Evolutionary conservation across 805 yeast genomes (phyloP).

Genomic region (Metschnikowia reukaufii): DNA sequence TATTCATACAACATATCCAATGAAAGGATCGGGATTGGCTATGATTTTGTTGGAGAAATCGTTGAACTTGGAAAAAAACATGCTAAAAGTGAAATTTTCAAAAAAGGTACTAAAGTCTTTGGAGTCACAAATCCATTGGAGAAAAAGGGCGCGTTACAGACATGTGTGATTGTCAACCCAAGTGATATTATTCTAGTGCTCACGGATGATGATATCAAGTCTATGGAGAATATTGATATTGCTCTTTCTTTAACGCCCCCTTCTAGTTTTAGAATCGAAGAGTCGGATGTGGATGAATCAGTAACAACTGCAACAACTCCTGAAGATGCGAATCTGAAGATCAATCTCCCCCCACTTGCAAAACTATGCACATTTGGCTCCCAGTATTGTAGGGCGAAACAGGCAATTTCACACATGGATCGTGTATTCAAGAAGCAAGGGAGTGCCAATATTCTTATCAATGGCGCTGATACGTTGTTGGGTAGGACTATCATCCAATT

Average conservation of each 20-base stretch:
- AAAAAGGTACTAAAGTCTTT: slow-evolving; percentile 63
- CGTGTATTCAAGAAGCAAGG: slow-evolving; percentile 12
- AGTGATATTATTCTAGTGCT: slow-evolving; percentile 29
- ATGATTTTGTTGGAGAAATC: slow-evolving; percentile 66
- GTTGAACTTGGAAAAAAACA: slow-evolving; percentile 53
- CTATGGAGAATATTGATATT: slow-evolving; percentile 26
- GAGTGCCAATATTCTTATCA: slow-evolving; percentile 35
- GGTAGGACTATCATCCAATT: slow-evolving; percentile 38
- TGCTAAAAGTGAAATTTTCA: slow-evolving; percentile 27
- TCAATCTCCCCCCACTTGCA: slow-evolving; percentile 30
- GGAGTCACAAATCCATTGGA: slow-evolving; percentile 56
- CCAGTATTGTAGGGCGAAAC: slow-evolving; percentile 39
- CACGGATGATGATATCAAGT: slow-evolving; percentile 23
- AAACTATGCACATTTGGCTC: slow-evolving; percentile 34
- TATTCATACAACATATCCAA: slow-evolving; percentile 52
- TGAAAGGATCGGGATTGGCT: slow-evolving; percentile 62
- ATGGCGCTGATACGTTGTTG: slow-evolving; percentile 44
- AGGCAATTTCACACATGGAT: slow-evolving; percentile 30
- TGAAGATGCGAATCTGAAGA: background rate
- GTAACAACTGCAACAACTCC: background rate
- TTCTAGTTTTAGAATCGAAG: slow-evolving; percentile 14
- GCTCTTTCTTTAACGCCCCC: slow-evolving; percentile 19
- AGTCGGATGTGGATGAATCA: background rate
- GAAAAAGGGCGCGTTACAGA: slow-evolving; percentile 57
- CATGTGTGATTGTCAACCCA: slow-evolving; percentile 57